phyloP scores from a whole-genome alignment of 805 yeast genomes.

The Teunomyces funiuensis region DNA sequence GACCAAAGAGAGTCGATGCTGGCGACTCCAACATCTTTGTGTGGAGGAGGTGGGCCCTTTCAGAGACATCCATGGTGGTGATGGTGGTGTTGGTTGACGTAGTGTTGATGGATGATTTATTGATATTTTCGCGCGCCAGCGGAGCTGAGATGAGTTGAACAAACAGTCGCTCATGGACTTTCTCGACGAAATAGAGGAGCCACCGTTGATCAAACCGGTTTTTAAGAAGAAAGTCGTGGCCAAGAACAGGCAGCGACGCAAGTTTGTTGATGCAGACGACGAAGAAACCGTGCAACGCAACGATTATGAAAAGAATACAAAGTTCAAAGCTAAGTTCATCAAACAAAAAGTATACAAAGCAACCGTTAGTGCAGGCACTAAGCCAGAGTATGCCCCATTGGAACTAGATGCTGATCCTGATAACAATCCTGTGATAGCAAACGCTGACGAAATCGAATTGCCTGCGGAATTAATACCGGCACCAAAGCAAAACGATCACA shows the following conservation, averaged over 20 bases:
- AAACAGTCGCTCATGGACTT: not conserved
- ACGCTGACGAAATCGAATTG: not conserved
- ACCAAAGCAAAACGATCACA: too few species aligned
- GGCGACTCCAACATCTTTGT: constrained; percentile 57
- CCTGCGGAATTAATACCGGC: too few species aligned
- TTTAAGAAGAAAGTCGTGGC: constrained; percentile 14
- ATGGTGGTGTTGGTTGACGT: not conserved
- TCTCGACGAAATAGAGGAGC: constrained; percentile 5
- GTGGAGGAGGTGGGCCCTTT: constrained; percentile 59
- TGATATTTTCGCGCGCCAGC: constrained; percentile 4
- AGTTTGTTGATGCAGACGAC: constrained; percentile 1
- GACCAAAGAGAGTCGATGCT: constrained; percentile 55
- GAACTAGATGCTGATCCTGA: constrained; percentile 9
- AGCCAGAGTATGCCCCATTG: not conserved
- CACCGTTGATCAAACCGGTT: constrained; percentile 1
- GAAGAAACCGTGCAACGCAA: constrained; percentile 2
- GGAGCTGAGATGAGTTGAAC: constrained; percentile 4
- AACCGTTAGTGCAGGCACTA: not conserved
- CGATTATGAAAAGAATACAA: not conserved
- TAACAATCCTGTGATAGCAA: constrained; percentile 17
- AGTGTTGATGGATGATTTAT: not conserved
- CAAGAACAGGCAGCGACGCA: constrained; percentile 5
- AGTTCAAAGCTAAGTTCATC: constrained; percentile 1
- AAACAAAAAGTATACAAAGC: constrained; percentile 2
- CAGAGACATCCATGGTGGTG: constrained; percentile 28